These are phyloP conservation scores for Xylaria sp. DNA, from an alignment of 2,329 filamentous ascomycete species.

Conservation along the genomic window DNA sequence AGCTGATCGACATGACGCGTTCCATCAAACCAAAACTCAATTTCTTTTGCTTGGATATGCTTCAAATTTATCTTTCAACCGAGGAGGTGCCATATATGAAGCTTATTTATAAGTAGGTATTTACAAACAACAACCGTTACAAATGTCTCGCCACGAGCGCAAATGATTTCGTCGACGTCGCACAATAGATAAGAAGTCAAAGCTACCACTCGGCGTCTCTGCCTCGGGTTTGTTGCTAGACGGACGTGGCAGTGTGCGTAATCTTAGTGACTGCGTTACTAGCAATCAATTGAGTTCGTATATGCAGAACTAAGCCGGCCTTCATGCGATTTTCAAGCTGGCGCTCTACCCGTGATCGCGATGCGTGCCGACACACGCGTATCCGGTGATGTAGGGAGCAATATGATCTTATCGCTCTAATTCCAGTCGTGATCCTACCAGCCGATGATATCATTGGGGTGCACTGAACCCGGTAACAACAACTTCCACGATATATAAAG, in stretches of 20 bases:
- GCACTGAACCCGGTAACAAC: not conserved
- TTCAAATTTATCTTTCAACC: not conserved
- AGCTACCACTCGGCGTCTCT: not conserved
- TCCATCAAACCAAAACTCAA: slow-evolving; percentile 28
- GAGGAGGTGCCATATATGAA: too few relatives aligned
- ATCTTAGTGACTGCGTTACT: not conserved
- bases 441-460: not conserved
- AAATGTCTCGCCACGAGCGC: not conserved
- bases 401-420: not conserved
- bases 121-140: not conserved
- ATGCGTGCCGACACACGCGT: not conserved
- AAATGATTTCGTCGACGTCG: not conserved
- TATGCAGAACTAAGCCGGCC: not conserved
- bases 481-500: not conserved
- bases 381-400: slow-evolving; percentile 1
- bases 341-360: not conserved
- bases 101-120: not conserved
- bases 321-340: too few relatives aligned
- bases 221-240: not conserved
- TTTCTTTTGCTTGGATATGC: not conserved
- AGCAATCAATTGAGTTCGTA: not conserved
- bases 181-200: not conserved
- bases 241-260: not conserved
- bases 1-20: slow-evolving; percentile 31
- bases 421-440: not conserved